Percentiles rank a stretch among this genome's conserved stretches.
phyloP scores from a whole-genome alignment of 176 grass and related monocot genomes.

The Oryza brachyantha region DNA sequence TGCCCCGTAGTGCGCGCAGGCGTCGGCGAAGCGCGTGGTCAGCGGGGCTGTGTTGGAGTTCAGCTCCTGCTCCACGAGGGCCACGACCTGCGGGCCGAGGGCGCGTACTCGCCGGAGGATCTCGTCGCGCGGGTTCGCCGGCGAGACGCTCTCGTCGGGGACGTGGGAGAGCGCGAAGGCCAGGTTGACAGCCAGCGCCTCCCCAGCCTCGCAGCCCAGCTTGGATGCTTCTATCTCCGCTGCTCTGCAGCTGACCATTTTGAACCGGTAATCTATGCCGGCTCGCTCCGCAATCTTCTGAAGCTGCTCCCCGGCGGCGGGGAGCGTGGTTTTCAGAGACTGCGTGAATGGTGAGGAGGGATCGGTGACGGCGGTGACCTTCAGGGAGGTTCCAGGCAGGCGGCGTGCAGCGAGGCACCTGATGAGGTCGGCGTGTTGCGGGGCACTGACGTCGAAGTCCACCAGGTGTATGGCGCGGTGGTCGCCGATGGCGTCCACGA shows the following conservation, averaged over 20 bases:
- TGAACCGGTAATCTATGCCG: conserved; percentile 54
- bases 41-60: conserved; percentile 86
- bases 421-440: conserved; percentile 68
- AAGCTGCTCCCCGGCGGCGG: conserved; percentile 42
- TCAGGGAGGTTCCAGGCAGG: conserved; percentile 31
- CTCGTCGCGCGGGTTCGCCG: conserved; percentile 85
- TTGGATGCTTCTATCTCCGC: conserved; percentile 49
- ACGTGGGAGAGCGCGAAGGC: conserved; percentile 75
- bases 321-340: neutral
- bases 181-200: conserved; percentile 78
- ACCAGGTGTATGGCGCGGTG: conserved; percentile 58
- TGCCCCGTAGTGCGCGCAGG: conserved; percentile 59
- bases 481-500: conserved; percentile 51
- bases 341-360: conserved; percentile 63
- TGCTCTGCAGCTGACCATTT: conserved; percentile 47
- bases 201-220: conserved; percentile 59
- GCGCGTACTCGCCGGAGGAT: conserved; percentile 80
- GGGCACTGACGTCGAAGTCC: conserved; percentile 70
- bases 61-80: conserved; percentile 77
- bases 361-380: conserved; percentile 71
- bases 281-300: conserved; percentile 48
- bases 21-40: conserved; percentile 63
- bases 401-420: conserved; percentile 55
- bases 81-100: conserved; percentile 56
- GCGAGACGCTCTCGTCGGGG: conserved; percentile 87